A percentile compares a stretch with the other conserved stretches of the same genome.
Evolutionary conservation across 352 stramenopile genomes (phyloP).

Genomic region (Phytophthora citricola): DNA sequence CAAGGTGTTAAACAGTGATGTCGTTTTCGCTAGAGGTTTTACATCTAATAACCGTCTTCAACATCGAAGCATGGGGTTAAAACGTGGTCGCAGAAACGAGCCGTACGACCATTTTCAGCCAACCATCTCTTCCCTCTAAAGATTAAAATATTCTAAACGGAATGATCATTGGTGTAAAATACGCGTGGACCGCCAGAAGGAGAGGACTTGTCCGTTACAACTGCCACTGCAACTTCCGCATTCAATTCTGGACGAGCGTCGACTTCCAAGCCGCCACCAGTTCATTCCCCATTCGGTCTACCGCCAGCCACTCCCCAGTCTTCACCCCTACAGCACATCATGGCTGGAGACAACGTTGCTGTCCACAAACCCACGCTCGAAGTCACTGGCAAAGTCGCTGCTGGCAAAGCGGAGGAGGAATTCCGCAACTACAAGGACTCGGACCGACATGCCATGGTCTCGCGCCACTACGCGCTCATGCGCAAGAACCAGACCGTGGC

Average conservation of each 20-base stretch:
- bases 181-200: too few relatives aligned
- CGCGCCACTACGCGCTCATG: conserved; percentile 86
- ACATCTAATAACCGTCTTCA: too few relatives aligned
- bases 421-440: conserved; percentile 86
- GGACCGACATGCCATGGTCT: conserved; percentile 64
- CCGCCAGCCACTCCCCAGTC: too few relatives aligned
- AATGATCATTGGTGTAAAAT: neutral
- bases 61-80: neutral
- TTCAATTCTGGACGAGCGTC: neutral
- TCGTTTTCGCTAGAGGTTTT: too few relatives aligned
- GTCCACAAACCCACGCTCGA: conserved; percentile 35
- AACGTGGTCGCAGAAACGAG: neutral
- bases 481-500: conserved; percentile 73
- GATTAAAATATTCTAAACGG: neutral
- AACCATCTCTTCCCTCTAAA: neutral
- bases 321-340: neutral
- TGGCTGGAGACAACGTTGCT: conserved; percentile 20
- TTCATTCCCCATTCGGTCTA: conserved; percentile 7
- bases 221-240: neutral
- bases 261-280: neutral
- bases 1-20: too few relatives aligned
- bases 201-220: neutral
- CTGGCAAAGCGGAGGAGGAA: conserved; percentile 72
- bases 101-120: neutral
- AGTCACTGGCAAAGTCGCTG: conserved; percentile 38